Base-by-base conservation (phyloP, 2,329 filamentous ascomycete genomes). In the Apiospora sp. region DNA sequence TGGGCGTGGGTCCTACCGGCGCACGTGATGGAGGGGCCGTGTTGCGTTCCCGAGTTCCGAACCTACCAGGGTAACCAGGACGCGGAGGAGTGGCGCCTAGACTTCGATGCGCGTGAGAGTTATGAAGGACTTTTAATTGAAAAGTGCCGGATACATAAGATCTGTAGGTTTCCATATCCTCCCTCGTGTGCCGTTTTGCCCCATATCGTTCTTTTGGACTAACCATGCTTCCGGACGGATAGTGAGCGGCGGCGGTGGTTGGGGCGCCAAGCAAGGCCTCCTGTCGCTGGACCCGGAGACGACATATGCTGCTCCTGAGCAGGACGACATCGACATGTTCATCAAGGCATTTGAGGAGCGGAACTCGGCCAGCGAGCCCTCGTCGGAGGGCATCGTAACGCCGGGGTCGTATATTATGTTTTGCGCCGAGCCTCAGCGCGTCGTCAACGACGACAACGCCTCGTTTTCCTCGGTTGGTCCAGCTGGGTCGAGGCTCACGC, bases 201-300 rank as follows among this genome's bases (percentile, higher is more conserved):
- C 69, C 48, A 22, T 12, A n/a, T 22, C 14, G 58, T 22, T 37
- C 13, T 0, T n/a, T 8, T 24, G 1, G 6, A 27, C 41, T 68
- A 48, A 19, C 46, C 14, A 30, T 0, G 6, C 76, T 79, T 77
- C 16, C 19, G 61, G 30, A 37, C 43, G 44, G 71, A 82, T 85
- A 87, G 89, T 95, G 75, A 95, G 93, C 77, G 94, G 94, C 5
- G 94, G 94, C 67, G 94, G 94, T 58, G 94, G 94, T 27, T 97
- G 94, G 94, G 94, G 94, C 22, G 86, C 89, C 72, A 96, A 96
- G 80, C 91, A 92, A 77, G 94, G 94, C 0, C 84, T 97, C 0
- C 84, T 97, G 3, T 94, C 94, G 7, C 86, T 97, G 4, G 94
- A 96, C 78, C 93, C 94, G 4, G 88, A 94, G 75, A 87, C 85